phyloP scores from a whole-genome alignment of 495 filamentous ascomycete genomes.

The Podospora comata region DNA sequence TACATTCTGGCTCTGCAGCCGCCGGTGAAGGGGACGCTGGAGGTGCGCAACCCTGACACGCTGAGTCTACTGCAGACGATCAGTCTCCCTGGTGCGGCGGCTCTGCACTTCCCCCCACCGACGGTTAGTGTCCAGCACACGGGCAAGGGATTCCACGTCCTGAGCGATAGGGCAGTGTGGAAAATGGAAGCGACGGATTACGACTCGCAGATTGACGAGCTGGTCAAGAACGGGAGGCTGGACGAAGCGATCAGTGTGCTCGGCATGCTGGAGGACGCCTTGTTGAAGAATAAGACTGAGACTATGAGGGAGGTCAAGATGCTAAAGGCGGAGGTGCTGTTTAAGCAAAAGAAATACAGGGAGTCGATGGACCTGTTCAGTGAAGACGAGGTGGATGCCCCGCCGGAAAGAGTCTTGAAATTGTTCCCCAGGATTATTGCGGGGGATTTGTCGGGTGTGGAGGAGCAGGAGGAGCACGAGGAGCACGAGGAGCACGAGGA shows the following conservation, averaged over 20 bases:
- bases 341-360: slow-evolving; percentile 75
- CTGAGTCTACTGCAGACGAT: slow-evolving; percentile 83
- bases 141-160: slow-evolving; percentile 88
- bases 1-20: slow-evolving; percentile 87
- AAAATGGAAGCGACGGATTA: slow-evolving; percentile 93
- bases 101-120: slow-evolving; percentile 89
- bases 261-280: slow-evolving; percentile 84
- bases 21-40: slow-evolving; percentile 77
- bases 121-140: slow-evolving; percentile 90
- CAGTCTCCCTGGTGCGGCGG: slow-evolving; percentile 69
- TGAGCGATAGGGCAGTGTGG: slow-evolving; percentile 88
- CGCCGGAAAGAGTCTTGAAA: slow-evolving; percentile 82
- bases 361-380: slow-evolving; percentile 91
- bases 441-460: slow-evolving; percentile 64
- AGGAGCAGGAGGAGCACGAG: slow-evolving; percentile 38
- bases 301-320: slow-evolving; percentile 80
- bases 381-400: slow-evolving; percentile 70
- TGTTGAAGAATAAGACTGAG: slow-evolving; percentile 78
- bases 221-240: slow-evolving; percentile 70
- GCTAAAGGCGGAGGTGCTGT: slow-evolving; percentile 81
- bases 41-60: slow-evolving; percentile 90
- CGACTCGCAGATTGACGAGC: slow-evolving; percentile 81
- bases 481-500: too few species aligned
- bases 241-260: slow-evolving; percentile 93
- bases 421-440: slow-evolving; percentile 82